Base-by-base conservation (phyloP, 2,329 filamentous ascomycete species). In the Thielaviopsis euricoi region DNA sequence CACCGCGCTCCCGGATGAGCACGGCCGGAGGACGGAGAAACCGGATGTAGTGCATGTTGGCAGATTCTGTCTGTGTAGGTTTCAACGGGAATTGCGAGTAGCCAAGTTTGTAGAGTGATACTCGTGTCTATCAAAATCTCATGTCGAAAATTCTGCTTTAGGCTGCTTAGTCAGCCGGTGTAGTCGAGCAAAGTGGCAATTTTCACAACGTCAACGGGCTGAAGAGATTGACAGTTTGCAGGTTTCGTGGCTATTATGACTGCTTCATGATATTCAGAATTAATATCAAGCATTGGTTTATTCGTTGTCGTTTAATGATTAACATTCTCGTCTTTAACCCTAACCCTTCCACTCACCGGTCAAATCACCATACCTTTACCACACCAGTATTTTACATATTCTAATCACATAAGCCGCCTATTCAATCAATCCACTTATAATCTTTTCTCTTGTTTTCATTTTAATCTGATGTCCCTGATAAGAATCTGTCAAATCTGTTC, bases 31-130 rank as follows among this genome's bases (percentile, higher is more conserved):
- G 70, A 15, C 78, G 71, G 33, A 81, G 67, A 5, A 80, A 71
- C 46, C 78, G 74, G 59, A 81, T 73, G 69, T 81, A 82, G 62
- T 81, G 77, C 78, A 81, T 82, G 19, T 10, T 63, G 29, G 37
- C 15, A n/a, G n/a, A n/a, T n/a, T n/a, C n/a, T n/a, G n/a, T 26
- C 19, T 50, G 17, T 10, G 19, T 19, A 5, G 17, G 5, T 12
- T 52, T 5, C n/a, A n/a, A 22, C 21, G 10, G 37, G 17, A 43
- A 17, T 17, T n/a, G 37, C 3, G 17, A 43, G 17, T 3, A n/a
- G 37, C 37, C 9, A n/a, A 43, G 37, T 43, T n/a, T 43, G 10
- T 43, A 17, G 33, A 40, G 37, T 43, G 6, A 15, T n/a, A 43
- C 37, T 43, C 15, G 13, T 43, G 17, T 46, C 40, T 10, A 48